Evolutionary conservation across 1,284 basidiomycete species (phyloP).

Genomic region (Tilletia caries): DNA sequence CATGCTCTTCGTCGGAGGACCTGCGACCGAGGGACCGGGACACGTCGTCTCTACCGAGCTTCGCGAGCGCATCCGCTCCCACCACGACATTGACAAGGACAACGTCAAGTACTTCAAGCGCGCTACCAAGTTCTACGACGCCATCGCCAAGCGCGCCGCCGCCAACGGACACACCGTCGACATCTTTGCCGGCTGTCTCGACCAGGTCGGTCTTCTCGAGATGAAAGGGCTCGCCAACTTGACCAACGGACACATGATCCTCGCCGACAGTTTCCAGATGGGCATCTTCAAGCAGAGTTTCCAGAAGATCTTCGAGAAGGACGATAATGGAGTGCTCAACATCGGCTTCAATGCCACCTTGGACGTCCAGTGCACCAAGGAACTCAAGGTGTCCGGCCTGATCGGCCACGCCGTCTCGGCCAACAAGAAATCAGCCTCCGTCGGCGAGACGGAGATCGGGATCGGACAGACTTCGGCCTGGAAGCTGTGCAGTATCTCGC

Average conservation of each 20-base stretch:
- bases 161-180: conserved; percentile 93
- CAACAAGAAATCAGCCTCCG: conserved; percentile 91
- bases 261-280: conserved; percentile 95
- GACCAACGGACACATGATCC: conserved; percentile 92
- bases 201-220: conserved; percentile 95
- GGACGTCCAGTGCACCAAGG: conserved; percentile 97
- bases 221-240: conserved; percentile 94
- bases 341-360: conserved; percentile 99
- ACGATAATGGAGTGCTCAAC: conserved; percentile 82
- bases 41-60: conserved; percentile 94
- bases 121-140: conserved; percentile 96
- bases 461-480: conserved; percentile 99
- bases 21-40: conserved; percentile 94
- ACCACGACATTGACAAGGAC: conserved; percentile 98
- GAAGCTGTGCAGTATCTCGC: conserved; percentile 89
- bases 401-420: conserved; percentile 97
- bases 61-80: conserved; percentile 94
- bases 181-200: conserved; percentile 92
- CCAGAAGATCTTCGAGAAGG: conserved; percentile 88
- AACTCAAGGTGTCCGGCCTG: conserved; percentile 94
- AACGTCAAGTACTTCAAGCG: conserved; percentile 97
- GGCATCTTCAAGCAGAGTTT: conserved; percentile 99
- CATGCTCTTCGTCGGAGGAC: conserved; percentile 94
- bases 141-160: conserved; percentile 85
- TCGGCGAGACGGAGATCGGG: conserved; percentile 98